Conservation (phyloP, 1,284 basidiomycete genomes). For the Fomitopsis schrenkii region DNA sequence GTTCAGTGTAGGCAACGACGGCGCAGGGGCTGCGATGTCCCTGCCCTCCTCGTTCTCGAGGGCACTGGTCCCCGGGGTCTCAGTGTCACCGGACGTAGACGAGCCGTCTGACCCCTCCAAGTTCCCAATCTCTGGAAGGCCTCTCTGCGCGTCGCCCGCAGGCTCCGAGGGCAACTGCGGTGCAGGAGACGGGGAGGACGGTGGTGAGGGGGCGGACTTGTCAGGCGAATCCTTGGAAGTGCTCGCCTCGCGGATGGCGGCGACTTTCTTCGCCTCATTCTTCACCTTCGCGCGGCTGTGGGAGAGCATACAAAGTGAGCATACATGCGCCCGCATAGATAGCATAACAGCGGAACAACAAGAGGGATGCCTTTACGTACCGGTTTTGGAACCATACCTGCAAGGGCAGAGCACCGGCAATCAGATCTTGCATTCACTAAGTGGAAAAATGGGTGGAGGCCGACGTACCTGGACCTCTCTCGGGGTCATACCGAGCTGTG, state of each 20-base stretch:
- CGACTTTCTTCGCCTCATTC: constrained; percentile 36
- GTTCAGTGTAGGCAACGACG: background rate
- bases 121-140: background rate
- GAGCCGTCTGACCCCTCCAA: background rate
- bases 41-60: background rate
- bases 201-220: background rate
- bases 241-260: constrained; percentile 7
- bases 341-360: background rate
- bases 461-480: constrained; percentile 84
- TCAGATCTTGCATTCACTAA: background rate
- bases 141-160: background rate
- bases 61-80: background rate
- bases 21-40: background rate
- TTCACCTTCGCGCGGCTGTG: constrained; percentile 75
- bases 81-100: constrained; percentile 2
- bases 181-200: background rate
- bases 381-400: constrained; percentile 90
- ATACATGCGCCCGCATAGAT: constrained; percentile 3
- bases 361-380: constrained; percentile 39
- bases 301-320: constrained; percentile 1
- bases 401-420: constrained; percentile 7
- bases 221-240: background rate
- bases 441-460: constrained; percentile 5
- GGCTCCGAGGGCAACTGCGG: background rate
- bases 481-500: constrained; percentile 85